phyloP scores from a whole-genome alignment of 306 rosid species.

The Cucumis melo region DNA sequence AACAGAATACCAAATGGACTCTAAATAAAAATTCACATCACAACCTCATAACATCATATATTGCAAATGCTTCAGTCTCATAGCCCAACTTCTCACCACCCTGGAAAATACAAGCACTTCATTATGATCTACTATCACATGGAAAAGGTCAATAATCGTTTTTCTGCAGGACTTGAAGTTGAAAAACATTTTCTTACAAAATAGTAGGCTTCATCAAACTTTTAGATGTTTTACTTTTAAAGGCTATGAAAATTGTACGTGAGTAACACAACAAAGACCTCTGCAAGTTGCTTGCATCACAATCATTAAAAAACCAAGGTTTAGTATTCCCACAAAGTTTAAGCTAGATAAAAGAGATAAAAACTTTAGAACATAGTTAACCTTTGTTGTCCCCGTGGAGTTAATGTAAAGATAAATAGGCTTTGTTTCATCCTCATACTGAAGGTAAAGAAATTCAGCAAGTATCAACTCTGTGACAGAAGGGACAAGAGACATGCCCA shows the following conservation, averaged over 20 bases:
- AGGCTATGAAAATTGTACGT: not conserved
- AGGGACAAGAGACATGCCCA: conserved; percentile 94
- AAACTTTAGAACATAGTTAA: conserved; percentile 2
- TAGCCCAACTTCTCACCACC: conserved; percentile 95
- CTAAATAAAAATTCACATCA: not conserved
- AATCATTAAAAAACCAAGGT: not conserved
- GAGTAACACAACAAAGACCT: not conserved
- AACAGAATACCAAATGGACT: not conserved
- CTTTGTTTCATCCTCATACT: conserved; percentile 59
- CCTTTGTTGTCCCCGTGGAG: conserved; percentile 97
- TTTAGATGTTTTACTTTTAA: not conserved
- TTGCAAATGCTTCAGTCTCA: conserved; percentile 89
- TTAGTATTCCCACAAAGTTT: not conserved
- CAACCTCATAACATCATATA: conserved; percentile 89
- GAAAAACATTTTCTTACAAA: not conserved
- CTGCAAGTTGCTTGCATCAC: not conserved
- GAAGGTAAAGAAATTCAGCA: conserved; percentile 90
- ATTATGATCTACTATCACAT: conserved; percentile 10
- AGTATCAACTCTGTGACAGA: conserved; percentile 84
- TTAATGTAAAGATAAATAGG: conserved; percentile 85
- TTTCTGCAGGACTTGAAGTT: not conserved
- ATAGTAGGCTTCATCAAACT: not conserved
- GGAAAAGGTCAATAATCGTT: not conserved
- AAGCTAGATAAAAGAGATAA: not conserved
- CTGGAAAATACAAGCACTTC: conserved; percentile 38